phyloP scores from a whole-genome alignment of 78 protist genomes.

The Dictyostelium purpureum region DNA sequence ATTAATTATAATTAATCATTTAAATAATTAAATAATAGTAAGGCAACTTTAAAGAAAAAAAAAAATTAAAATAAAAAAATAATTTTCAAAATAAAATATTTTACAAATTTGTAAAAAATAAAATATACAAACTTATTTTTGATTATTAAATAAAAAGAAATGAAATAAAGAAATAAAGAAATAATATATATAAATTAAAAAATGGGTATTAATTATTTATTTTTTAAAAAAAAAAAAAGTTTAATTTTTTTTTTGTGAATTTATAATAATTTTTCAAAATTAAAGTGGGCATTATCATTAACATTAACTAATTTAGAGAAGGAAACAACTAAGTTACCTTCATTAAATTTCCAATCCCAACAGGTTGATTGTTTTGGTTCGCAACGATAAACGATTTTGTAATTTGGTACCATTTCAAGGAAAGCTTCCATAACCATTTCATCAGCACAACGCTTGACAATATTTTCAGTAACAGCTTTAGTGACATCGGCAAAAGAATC shows the following conservation, averaged over 20 bases:
- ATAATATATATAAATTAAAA: no score
- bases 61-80: no score
- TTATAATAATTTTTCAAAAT: constrained; percentile 58
- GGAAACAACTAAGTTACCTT: constrained; percentile 3
- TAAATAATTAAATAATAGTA: no score
- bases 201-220: no score
- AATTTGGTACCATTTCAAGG: constrained; percentile 2
- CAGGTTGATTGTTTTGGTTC: background rate
- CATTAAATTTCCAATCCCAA: constrained; percentile 20
- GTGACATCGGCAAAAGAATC: constrained; percentile 13
- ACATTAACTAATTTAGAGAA: constrained; percentile 23
- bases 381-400: constrained; percentile 10
- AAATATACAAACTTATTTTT: no score
- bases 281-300: constrained; percentile 12
- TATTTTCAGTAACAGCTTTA: background rate
- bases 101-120: no score
- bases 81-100: no score
- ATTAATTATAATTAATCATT: no score
- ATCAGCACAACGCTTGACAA: constrained; percentile 34
- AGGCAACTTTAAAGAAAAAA: no score
- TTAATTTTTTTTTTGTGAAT: background rate
- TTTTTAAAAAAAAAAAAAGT: no score
- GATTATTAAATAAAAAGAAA: no score
- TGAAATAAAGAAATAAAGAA: no score
- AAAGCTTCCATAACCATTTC: constrained; percentile 66